A percentile compares a stretch with the other conserved stretches of the same genome.
Conservation (phyloP, 1,139 yeast genomes). For the Blastobotrys buckinghamii region DNA sequence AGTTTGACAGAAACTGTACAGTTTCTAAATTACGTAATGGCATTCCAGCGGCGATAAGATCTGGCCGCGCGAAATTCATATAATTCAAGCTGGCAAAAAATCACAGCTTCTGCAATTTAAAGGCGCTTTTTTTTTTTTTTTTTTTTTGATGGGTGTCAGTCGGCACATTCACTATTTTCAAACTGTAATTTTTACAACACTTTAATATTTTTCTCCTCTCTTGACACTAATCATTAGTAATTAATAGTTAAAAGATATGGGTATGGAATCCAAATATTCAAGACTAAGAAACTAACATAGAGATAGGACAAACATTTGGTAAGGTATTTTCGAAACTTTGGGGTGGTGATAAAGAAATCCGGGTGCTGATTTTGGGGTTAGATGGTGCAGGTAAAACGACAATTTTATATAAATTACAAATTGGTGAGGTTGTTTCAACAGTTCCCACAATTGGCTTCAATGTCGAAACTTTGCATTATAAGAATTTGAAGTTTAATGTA, state of each 20-base stretch:
- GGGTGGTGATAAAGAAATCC: slow-evolving; percentile 85
- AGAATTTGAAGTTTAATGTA: slow-evolving; percentile 81
- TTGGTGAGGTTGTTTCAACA: slow-evolving; percentile 92
- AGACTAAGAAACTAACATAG: not conserved
- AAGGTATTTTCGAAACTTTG: slow-evolving; percentile 79
- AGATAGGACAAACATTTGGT: slow-evolving; percentile 43
- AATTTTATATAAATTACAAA: slow-evolving; percentile 80
- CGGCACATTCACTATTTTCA: too few relatives aligned
- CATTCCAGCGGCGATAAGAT: too few relatives aligned
- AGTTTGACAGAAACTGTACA: too few relatives aligned
- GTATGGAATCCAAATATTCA: not conserved
- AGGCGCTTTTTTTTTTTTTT: too few relatives aligned
- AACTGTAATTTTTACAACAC: too few relatives aligned
- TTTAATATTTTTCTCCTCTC: too few relatives aligned
- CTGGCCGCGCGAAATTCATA: too few relatives aligned
- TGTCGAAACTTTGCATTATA: slow-evolving; percentile 87
- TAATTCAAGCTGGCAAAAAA: too few relatives aligned
- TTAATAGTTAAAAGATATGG: not conserved
- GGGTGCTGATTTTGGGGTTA: slow-evolving; percentile 85
- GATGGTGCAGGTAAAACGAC: slow-evolving; percentile 99
- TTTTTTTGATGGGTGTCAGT: too few relatives aligned
- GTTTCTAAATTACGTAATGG: too few relatives aligned
- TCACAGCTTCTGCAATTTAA: too few relatives aligned
- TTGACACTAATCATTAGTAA: not conserved
- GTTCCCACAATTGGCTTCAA: slow-evolving; percentile 97